Percentiles rank a stretch among this genome's conserved stretches.
phyloP scores from a whole-genome alignment of 768 basidiomycete species.

The Suillus tomentosus region DNA sequence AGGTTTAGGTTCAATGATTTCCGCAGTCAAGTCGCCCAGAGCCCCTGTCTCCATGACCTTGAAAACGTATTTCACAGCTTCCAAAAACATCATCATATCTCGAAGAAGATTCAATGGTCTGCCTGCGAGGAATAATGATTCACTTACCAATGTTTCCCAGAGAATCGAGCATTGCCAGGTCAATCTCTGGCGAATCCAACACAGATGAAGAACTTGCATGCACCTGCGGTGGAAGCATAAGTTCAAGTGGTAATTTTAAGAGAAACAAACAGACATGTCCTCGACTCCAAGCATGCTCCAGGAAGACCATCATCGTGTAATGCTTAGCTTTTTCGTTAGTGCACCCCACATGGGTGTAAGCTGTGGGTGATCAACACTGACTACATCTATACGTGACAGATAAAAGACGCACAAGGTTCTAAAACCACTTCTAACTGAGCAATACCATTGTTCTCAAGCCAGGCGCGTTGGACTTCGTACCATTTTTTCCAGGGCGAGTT shows the following conservation, averaged over 20 bases:
- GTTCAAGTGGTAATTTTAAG: background rate
- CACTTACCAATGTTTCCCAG: constrained; percentile 16
- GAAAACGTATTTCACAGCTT: constrained; percentile 17
- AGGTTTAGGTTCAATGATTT: constrained; percentile 19
- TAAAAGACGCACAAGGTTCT: constrained; percentile 18
- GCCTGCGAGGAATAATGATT: background rate
- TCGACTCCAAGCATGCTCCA: constrained; percentile 22
- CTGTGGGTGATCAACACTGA: constrained; percentile 5
- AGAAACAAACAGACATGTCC: constrained; percentile 12
- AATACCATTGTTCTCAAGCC: constrained; percentile 21
- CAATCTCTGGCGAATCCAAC: constrained; percentile 21
- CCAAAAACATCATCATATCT: constrained; percentile 23
- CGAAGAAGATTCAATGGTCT: background rate
- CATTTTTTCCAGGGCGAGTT: constrained; percentile 17
- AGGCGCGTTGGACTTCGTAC: constrained; percentile 19
- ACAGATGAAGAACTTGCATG: constrained; percentile 19
- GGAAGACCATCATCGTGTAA: constrained; percentile 13
- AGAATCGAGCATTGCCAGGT: constrained; percentile 17
- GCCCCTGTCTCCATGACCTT: constrained; percentile 19
- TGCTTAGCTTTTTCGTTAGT: constrained; percentile 17
- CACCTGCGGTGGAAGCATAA: constrained; percentile 12
- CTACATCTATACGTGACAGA: background rate
- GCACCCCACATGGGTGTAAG: constrained; percentile 16
- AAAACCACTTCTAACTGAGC: constrained; percentile 22
- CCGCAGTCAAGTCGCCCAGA: constrained; percentile 16